Evolutionary conservation across 305 asterid species (phyloP), one percentile per base, ranked within the genome.

Genomic region (Fraxinus nigra): DNA sequence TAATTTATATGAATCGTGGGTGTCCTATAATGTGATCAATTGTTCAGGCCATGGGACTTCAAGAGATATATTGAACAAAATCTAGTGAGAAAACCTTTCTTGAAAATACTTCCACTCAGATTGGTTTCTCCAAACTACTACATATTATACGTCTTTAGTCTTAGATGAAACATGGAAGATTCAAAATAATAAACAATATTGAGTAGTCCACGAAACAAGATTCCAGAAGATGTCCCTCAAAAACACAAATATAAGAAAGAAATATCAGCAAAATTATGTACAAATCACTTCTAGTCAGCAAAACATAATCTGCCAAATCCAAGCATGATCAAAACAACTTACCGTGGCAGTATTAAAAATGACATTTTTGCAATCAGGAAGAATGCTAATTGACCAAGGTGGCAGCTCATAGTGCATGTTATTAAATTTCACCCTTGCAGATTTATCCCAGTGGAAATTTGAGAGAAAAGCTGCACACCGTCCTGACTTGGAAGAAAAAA

Each of bases 381-480:
- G 98, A 75, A 95, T 90, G 91, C 95, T 94, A 86, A 93, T 92
- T 26, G 99, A 96, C 99, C 99, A 96, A 51, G 99, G 94, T 82
- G 99, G 99, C 81, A 96, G 87, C 75, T 92, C 89, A 22, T 94
- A 94, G 35, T 77, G 92, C 92, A 81, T 77, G 65, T 88, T 84
- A 65, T 89, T 92, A 87, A 96, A 94, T 20, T 81, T 93, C 87
- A 96, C 97, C n/a, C 81, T 88, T 38, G 93, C 97, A 77, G 91
- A 56, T 5, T 85, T 48, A 40, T 87, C 90, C 84, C 81, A 56
- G 84, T 93, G 99, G 90, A 78, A 93, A 81, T 96, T 96, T 59
- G 97, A 84, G 72, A 96, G 89, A 87, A 96, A 96, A 77, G 98
- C 99, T 4, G 93, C 97, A 83, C 99, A 96, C 0, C 82, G 91